A percentile compares a stretch with the other conserved stretches of the same genome.
phyloP scores from a whole-genome alignment of 768 basidiomycete genomes.

The Kwoniella mangroviensis region DNA sequence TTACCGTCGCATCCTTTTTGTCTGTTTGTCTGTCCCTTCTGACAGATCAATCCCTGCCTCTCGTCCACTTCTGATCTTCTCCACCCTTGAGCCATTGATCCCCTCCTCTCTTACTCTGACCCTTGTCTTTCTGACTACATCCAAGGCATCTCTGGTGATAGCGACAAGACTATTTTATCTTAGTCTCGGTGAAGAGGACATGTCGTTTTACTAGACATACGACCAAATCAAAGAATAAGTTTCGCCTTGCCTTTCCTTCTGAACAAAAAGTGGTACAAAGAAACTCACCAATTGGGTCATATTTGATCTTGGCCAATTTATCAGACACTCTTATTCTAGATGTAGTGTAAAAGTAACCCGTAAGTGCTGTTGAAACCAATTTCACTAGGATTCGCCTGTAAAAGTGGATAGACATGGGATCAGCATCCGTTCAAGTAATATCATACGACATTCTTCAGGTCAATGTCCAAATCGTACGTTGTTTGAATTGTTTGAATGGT shows the following conservation, averaged over 20 bases:
- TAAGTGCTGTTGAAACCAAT: constrained; percentile 87
- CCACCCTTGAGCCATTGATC: too few species aligned
- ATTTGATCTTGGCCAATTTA: constrained; percentile 87
- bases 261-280: neutral
- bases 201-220: constrained; percentile 47
- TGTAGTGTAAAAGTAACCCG: constrained; percentile 88
- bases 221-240: neutral
- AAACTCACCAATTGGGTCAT: constrained; percentile 77
- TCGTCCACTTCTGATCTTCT: too few species aligned
- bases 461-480: too few species aligned
- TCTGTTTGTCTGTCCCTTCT: too few species aligned
- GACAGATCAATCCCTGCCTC: too few species aligned
- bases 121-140: too few species aligned
- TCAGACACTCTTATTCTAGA: constrained; percentile 73
- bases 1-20: too few species aligned
- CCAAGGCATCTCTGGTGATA: neutral
- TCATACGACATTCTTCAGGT: too few species aligned
- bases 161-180: constrained; percentile 49
- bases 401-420: neutral
- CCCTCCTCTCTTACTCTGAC: too few species aligned
- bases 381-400: constrained; percentile 80
- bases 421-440: too few species aligned
- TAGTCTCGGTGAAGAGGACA: constrained; percentile 55
- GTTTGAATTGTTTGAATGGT: too few species aligned
- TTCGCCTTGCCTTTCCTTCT: neutral